phyloP scores from a whole-genome alignment of 2,329 filamentous ascomycete genomes.

The Aspergillus sp. region DNA sequence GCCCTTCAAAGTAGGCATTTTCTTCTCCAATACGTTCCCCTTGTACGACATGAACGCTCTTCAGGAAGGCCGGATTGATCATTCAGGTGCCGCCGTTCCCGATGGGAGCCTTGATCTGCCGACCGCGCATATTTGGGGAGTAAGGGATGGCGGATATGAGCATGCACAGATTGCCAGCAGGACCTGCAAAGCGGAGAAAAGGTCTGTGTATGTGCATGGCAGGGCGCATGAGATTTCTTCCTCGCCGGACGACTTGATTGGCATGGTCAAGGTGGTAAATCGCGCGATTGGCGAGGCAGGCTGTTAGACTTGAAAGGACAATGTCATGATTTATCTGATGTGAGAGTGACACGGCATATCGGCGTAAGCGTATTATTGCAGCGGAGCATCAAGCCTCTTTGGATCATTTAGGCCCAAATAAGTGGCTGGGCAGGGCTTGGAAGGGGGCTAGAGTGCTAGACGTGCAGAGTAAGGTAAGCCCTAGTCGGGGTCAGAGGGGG shows the following conservation, averaged over 20 bases:
- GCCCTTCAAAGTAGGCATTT: not conserved
- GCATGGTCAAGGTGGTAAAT: not conserved
- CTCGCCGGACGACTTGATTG: not conserved
- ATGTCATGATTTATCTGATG: too few relatives aligned
- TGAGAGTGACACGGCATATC: too few relatives aligned
- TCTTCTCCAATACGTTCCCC: not conserved
- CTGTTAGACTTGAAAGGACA: too few relatives aligned
- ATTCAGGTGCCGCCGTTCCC: not conserved
- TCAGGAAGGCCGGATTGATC: not conserved
- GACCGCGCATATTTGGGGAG: not conserved
- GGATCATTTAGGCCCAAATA: not conserved
- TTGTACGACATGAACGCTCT: not conserved
- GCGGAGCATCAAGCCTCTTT: not conserved
- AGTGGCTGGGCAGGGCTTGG: too few relatives aligned
- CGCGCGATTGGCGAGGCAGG: not conserved
- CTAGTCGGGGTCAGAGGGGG: too few relatives aligned
- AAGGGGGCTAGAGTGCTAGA: too few relatives aligned
- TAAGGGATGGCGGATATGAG: not conserved
- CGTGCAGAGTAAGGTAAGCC: too few relatives aligned
- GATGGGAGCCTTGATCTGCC: not conserved
- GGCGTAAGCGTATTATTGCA: too few relatives aligned
- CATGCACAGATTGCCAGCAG: not conserved
- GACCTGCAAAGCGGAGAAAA: not conserved
- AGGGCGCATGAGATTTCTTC: not conserved
- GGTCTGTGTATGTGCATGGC: not conserved